Percentiles rank a stretch among this genome's conserved stretches.
phyloP scores from a whole-genome alignment of 345 rosid species.

The Brassica carinata region DNA sequence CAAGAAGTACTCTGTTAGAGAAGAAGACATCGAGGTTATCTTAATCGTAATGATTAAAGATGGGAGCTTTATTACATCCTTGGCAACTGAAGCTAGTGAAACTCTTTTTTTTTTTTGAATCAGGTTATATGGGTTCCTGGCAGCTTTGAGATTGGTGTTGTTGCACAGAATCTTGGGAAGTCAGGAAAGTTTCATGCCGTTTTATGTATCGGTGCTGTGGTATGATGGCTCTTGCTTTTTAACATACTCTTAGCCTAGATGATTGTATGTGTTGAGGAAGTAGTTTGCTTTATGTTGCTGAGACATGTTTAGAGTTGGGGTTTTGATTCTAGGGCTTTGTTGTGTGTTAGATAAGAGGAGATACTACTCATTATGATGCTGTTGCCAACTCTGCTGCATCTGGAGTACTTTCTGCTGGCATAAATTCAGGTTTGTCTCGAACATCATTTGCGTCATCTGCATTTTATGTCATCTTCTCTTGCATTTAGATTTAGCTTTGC shows the following conservation, averaged over 20 bases:
- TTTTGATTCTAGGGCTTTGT: slow-evolving; percentile 33
- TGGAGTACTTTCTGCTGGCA: slow-evolving; percentile 95
- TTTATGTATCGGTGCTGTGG: slow-evolving; percentile 98
- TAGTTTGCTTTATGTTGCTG: neutral
- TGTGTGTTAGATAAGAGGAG: slow-evolving; percentile 78
- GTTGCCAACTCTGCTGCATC: slow-evolving; percentile 97
- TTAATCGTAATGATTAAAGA: slow-evolving; percentile 1
- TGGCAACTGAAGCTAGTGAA: slow-evolving; percentile 10
- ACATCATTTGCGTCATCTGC: neutral
- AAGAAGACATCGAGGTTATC: slow-evolving; percentile 78
- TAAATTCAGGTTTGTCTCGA: slow-evolving; percentile 67
- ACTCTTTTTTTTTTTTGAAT: neutral
- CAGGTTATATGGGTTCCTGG: slow-evolving; percentile 99
- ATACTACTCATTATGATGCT: slow-evolving; percentile 93
- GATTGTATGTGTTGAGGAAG: neutral
- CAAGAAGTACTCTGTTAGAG: slow-evolving; percentile 74
- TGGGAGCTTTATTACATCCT: neutral
- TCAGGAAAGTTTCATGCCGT: slow-evolving; percentile 72
- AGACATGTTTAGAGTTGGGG: slow-evolving; percentile 4
- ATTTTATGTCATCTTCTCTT: neutral
- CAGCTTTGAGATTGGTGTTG: slow-evolving; percentile 77
- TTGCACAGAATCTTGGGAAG: slow-evolving; percentile 76
- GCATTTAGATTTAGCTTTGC: slow-evolving; percentile 10
- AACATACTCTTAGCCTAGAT: too few species aligned
- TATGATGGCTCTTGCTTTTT: slow-evolving; percentile 45